Evolutionary conservation across 2,329 filamentous ascomycete species (phyloP).

Genomic region (Fusarium sp.): DNA sequence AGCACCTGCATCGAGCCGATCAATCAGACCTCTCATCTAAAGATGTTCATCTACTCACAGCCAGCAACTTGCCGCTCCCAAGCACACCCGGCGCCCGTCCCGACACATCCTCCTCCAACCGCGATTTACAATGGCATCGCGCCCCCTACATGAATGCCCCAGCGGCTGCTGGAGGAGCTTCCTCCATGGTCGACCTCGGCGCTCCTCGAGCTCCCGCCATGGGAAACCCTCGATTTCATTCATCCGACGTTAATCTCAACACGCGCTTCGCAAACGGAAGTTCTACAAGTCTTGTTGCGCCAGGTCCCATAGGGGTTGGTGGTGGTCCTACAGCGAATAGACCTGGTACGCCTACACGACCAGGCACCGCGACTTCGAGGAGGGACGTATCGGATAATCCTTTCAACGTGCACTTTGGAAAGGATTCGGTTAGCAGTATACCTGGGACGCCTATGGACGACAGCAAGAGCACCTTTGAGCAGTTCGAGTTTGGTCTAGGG

Average conservation of each 20-base stretch:
- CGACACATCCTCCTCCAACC: conserved; percentile 54
- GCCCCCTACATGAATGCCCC: conserved; percentile 51
- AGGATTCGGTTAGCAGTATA: conserved; percentile 43
- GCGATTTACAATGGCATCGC: conserved; percentile 42
- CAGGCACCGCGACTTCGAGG: conserved; percentile 50
- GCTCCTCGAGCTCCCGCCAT: conserved; percentile 46
- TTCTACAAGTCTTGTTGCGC: conserved; percentile 50
- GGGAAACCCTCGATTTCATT: conserved; percentile 44
- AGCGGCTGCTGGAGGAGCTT: conserved; percentile 45
- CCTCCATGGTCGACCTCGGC: conserved; percentile 60
- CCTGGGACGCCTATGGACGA: conserved; percentile 40
- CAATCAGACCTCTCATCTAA: conserved; percentile 15
- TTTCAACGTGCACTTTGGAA: conserved; percentile 60
- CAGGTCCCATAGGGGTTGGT: conserved; percentile 47
- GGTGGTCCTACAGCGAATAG: conserved; percentile 37
- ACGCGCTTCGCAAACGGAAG: conserved; percentile 52
- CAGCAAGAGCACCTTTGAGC: conserved; percentile 54
- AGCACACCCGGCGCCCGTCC: conserved; percentile 52
- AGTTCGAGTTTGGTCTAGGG: conserved; percentile 53
- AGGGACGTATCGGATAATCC: conserved; percentile 58
- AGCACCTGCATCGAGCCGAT: conserved; percentile 19
- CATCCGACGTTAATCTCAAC: conserved; percentile 56
- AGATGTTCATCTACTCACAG: conserved; percentile 49
- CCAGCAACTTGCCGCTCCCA: conserved; percentile 51
- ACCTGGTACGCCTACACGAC: conserved; percentile 47